Evolutionary conservation across 2,329 filamentous ascomycete species (phyloP).

Genomic region (Apiospora hydei): DNA sequence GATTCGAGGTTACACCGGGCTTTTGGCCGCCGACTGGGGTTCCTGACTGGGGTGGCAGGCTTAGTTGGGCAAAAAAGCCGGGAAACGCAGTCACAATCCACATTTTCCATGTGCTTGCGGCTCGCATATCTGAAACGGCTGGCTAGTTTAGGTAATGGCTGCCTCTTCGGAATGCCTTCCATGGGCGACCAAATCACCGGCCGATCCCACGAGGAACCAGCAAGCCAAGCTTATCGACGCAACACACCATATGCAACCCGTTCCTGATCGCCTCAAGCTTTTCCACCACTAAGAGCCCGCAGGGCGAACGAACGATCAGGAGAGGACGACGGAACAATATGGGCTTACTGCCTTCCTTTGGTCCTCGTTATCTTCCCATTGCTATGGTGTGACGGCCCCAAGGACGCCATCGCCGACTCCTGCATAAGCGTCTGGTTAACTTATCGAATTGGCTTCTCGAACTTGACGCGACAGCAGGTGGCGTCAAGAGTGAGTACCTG

Average conservation of each 20-base stretch:
- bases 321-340: not conserved
- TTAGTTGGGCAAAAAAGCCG: conserved; percentile 13
- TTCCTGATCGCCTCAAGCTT: conserved; percentile 8
- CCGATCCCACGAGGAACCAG: not conserved
- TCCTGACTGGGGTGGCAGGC: not conserved
- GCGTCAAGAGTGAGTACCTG: not conserved
- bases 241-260: conserved; percentile 8
- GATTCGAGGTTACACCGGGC: conserved; percentile 15
- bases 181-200: conserved; percentile 4
- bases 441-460: not conserved
- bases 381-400: conserved; percentile 9
- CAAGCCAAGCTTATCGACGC: conserved; percentile 5
- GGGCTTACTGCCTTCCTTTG: not conserved
- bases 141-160: not conserved
- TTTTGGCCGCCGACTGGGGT: conserved; percentile 3
- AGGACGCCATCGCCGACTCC: conserved; percentile 6
- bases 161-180: conserved; percentile 10
- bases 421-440: not conserved
- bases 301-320: not conserved
- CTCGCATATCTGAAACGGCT: conserved; percentile 20
- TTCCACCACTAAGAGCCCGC: conserved; percentile 6
- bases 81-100: not conserved
- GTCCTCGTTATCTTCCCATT: not conserved
- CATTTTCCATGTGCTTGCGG: conserved; percentile 2
- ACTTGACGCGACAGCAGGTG: conserved; percentile 2